phyloP scores from a whole-genome alignment of 805 yeast genomes.

The Candida tallmaniae region DNA sequence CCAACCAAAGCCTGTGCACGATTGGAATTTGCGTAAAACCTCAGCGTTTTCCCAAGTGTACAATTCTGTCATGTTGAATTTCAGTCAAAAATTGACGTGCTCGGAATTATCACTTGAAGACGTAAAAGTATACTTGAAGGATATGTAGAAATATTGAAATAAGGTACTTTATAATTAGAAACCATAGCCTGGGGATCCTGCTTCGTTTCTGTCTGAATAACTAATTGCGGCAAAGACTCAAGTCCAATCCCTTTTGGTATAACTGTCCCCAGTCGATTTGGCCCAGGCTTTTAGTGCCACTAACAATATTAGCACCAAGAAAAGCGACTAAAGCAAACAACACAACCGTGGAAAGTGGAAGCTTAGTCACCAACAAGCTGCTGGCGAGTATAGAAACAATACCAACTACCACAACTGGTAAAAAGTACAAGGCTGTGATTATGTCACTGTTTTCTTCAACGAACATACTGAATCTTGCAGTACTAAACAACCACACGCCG shows the following conservation, averaged over 20 bases:
- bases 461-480: slow-evolving; percentile 41
- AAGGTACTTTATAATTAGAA: too few species aligned
- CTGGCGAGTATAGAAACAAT: slow-evolving; percentile 50
- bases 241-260: slow-evolving; percentile 21
- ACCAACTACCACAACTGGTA: slow-evolving; percentile 43
- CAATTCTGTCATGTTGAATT: too few species aligned
- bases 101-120: too few species aligned
- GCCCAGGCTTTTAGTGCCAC: slow-evolving; percentile 51
- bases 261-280: slow-evolving; percentile 60
- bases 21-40: too few species aligned
- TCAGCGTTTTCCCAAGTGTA: too few species aligned
- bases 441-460: slow-evolving; percentile 10
- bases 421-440: slow-evolving; percentile 22
- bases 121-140: too few species aligned
- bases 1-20: too few species aligned
- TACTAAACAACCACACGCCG: slow-evolving; percentile 65
- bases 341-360: slow-evolving; percentile 48
- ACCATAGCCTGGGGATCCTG: too few species aligned
- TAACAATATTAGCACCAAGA: slow-evolving; percentile 43
- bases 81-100: too few species aligned
- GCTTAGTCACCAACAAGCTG: slow-evolving; percentile 39
- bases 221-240: too few species aligned
- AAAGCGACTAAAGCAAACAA: slow-evolving; percentile 51
- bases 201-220: too few species aligned
- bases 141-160: too few species aligned